Evolutionary conservation across 768 basidiomycete species (phyloP).

Genomic region (Clitopilus hobsonii): DNA sequence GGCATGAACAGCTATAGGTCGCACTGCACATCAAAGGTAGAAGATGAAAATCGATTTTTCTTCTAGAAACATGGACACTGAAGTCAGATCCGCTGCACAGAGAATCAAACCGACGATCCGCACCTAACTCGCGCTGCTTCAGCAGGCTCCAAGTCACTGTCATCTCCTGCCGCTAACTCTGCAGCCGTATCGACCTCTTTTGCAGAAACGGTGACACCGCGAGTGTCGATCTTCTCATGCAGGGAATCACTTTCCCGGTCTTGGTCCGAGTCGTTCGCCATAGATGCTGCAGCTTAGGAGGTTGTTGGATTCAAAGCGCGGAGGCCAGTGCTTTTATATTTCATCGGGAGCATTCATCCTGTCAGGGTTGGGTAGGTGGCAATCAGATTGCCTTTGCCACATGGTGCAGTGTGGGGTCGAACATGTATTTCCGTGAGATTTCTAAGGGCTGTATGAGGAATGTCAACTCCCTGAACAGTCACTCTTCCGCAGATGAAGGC

Average conservation of each 20-base stretch:
- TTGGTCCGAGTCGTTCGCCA: background rate
- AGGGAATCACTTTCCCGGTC: background rate
- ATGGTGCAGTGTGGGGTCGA: too few relatives aligned
- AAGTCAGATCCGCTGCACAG: background rate
- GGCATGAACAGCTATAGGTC: background rate
- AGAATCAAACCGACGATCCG: constrained; percentile 5
- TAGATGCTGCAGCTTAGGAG: too few relatives aligned
- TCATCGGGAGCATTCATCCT: too few relatives aligned
- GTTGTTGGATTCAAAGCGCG: too few relatives aligned
- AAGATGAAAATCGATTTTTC: constrained; percentile 65
- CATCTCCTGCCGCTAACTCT: constrained; percentile 43
- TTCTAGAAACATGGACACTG: constrained; percentile 13
- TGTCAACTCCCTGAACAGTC: too few relatives aligned
- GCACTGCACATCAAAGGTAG: constrained; percentile 68
- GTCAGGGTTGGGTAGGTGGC: too few relatives aligned
- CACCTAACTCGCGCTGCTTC: constrained; percentile 52
- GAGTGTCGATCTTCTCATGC: constrained; percentile 23
- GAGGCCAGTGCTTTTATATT: too few relatives aligned
- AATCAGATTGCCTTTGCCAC: too few relatives aligned
- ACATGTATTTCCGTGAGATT: too few relatives aligned
- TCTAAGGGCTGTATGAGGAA: too few relatives aligned
- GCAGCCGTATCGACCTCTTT: constrained; percentile 62
- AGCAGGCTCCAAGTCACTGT: constrained; percentile 40
- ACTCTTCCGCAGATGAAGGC: too few relatives aligned
- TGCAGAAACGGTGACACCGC: constrained; percentile 34